Conservation (phyloP, 148 eudicot species). For the Cornus florida region DNA sequence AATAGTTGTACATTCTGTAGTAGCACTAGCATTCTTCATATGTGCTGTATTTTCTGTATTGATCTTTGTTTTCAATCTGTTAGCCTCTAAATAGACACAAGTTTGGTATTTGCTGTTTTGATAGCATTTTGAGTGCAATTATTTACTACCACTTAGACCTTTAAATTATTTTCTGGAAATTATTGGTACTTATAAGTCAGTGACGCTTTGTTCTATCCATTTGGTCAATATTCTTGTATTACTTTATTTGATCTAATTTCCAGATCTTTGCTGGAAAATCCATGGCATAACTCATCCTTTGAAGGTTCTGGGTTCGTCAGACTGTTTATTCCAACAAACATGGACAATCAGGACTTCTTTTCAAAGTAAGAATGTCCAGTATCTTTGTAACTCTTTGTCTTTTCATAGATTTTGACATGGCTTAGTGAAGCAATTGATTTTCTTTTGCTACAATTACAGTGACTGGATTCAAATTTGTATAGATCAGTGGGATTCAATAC, state of each 20-base stretch:
- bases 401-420: conserved; percentile 9
- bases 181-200: not conserved
- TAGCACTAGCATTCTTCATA: too few species aligned
- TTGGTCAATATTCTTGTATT: not conserved
- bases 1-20: too few species aligned
- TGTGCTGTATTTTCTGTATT: too few species aligned
- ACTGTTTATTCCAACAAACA: conserved; percentile 90
- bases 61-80: not conserved
- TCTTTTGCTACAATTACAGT: conserved; percentile 40
- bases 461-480: conserved; percentile 62
- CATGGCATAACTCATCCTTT: conserved; percentile 97
- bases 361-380: conserved; percentile 52
- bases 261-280: conserved; percentile 87
- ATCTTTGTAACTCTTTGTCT: conserved; percentile 3
- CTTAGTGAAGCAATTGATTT: conserved; percentile 15
- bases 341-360: conserved; percentile 80
- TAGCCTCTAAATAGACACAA: not conserved
- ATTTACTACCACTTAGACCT: not conserved
- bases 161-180: not conserved
- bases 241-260: conserved; percentile 16
- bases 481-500: conserved; percentile 74
- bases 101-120: not conserved
- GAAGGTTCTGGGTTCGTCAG: conserved; percentile 95
- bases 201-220: conserved; percentile 7
- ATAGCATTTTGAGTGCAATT: not conserved